Base-by-base conservation (phyloP, 345 rosid genomes). In the Combretum micranthum region DNA sequence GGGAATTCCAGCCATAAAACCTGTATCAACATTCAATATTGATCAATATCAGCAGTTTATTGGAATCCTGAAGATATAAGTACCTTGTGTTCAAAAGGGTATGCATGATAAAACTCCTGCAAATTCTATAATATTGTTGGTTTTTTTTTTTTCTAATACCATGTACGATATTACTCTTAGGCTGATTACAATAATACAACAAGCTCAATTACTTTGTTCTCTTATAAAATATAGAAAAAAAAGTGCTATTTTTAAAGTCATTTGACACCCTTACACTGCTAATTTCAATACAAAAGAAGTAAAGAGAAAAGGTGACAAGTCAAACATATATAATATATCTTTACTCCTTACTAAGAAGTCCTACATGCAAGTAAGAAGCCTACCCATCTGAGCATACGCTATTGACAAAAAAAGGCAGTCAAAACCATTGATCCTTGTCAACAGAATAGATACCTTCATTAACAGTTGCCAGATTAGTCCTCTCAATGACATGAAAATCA, bases 1-100 rank as follows among this genome's bases (percentile, higher is more conserved):
- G 68, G 98, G 84, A 55, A 59, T 73, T 60, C 98, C 96, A 49
- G 80, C 45, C 49, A 87, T 53, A 60, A 80, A 61, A 63, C 89
- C 97, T 87, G 73, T 12, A 60, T 55, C 37, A 14, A 68, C 61
- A 63, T 39, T 48, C 18, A 43, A 66, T 64, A 26, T 48, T 47
- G 44, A 42, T 32, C 39, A 32, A 32, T 7, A 32, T 32, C 39
- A 32, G 39, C 39, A 32, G 9, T 32, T 4, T 4, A 32, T 5
- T 4, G 39, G 39, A 9, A 4, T 32, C 9, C 10, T 32, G 39
- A 32, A 19, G 23, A 20, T 19, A 13, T 42, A 65, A 25, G 43
- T 37, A 37, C 12, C 46, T 7, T 10, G 15, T 7, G 20, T 3
- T n/a, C n/a, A n/a, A 22, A 14, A 20, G 16, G 6, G 0, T 49